Evolutionary conservation across 2,329 filamentous ascomycete species (phyloP).

Genomic region (Nannizzia gypsea): DNA sequence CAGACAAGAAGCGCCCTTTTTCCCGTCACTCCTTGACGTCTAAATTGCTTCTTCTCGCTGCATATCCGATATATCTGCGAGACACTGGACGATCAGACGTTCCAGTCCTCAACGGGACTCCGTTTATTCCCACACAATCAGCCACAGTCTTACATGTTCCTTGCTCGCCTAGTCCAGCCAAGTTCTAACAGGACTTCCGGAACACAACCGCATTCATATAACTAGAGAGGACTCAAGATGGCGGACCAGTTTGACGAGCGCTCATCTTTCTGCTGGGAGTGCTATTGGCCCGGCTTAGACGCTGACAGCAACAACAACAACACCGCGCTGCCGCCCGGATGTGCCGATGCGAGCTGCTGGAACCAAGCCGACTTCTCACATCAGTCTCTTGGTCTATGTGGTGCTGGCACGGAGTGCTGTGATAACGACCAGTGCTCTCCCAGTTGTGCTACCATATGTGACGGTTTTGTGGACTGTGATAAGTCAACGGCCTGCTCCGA

Average conservation of each 20-base stretch:
- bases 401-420: constrained; percentile 28
- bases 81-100: not conserved
- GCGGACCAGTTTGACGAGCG: constrained; percentile 11
- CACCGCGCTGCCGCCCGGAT: constrained; percentile 13
- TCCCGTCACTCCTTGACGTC: not conserved
- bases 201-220: not conserved
- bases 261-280: constrained; percentile 32
- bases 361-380: constrained; percentile 22
- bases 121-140: not conserved
- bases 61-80: not conserved
- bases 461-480: constrained; percentile 32
- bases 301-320: constrained; percentile 25
- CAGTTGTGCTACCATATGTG: constrained; percentile 30
- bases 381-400: constrained; percentile 18
- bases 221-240: constrained; percentile 4
- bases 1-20: not conserved
- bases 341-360: constrained; percentile 20
- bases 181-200: not conserved
- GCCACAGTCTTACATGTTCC: not conserved
- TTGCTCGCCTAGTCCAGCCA: not conserved
- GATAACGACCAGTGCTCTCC: constrained; percentile 30
- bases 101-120: not conserved
- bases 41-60: not conserved
- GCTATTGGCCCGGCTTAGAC: constrained; percentile 31
- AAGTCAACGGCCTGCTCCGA: constrained; percentile 28